These are phyloP conservation scores for Asterionellopsis glacialis DNA, from an alignment of 108 stramenopile species.

Conservation along the genomic window DNA sequence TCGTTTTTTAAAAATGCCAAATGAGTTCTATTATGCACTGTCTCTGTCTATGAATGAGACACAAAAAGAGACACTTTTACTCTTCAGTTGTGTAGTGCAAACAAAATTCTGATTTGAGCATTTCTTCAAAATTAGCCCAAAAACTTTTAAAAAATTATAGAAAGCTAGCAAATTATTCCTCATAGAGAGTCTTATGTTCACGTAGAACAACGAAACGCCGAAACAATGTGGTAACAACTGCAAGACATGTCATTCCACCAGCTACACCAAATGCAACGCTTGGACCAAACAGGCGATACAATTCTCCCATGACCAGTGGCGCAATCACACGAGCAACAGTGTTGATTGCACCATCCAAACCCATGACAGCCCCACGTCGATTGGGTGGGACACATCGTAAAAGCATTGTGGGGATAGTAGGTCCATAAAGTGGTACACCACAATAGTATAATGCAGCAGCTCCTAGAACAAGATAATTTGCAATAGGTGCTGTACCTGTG, in stretches of 20 bases:
- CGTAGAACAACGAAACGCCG: constrained; percentile 53
- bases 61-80: too few relatives aligned
- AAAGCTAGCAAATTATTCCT: not conserved
- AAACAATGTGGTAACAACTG: constrained; percentile 37
- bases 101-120: too few relatives aligned
- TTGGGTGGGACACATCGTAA: constrained; percentile 68
- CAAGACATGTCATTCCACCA: constrained; percentile 32
- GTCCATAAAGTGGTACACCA: constrained; percentile 74
- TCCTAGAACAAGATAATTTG: constrained; percentile 19
- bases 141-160: too few relatives aligned
- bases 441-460: constrained; percentile 63
- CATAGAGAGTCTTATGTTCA: constrained; percentile 2
- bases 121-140: too few relatives aligned
- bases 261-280: constrained; percentile 58
- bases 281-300: constrained; percentile 48
- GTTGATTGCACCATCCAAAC: constrained; percentile 68
- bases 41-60: too few relatives aligned
- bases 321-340: constrained; percentile 57
- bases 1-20: too few relatives aligned
- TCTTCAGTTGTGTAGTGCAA: too few relatives aligned
- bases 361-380: constrained; percentile 62
- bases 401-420: constrained; percentile 77
- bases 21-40: too few relatives aligned
- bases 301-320: constrained; percentile 60
- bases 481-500: constrained; percentile 16